Conservation (phyloP, 2,329 filamentous ascomycete species). For the Fusarium bactridioides region DNA sequence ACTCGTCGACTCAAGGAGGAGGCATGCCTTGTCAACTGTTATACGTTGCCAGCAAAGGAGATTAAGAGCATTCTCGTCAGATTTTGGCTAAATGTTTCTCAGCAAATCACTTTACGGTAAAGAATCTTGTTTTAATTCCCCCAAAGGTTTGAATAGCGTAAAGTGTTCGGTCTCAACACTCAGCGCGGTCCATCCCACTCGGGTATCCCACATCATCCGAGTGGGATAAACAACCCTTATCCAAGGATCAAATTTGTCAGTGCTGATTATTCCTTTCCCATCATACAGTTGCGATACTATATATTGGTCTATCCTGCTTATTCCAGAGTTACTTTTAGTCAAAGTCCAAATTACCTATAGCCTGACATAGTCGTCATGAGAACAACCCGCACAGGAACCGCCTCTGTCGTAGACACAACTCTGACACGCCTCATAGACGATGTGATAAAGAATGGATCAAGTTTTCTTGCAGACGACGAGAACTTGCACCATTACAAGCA, state of each 20-base stretch:
- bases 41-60: not conserved
- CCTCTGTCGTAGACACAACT: not conserved
- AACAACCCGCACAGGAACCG: not conserved
- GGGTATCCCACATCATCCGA: conserved; percentile 10
- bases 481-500: conserved; percentile 17
- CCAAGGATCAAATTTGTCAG: conserved; percentile 2
- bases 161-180: accelerated
- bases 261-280: not conserved
- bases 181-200: not conserved
- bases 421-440: conserved; percentile 20
- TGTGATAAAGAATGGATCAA: not conserved
- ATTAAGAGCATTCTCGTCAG: accelerated
- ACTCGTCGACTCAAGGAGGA: accelerated
- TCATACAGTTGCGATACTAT: accelerated
- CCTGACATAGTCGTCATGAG: not conserved
- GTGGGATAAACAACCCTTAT: conserved; percentile 6
- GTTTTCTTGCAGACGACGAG: not conserved
- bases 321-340: accelerated
- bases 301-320: accelerated
- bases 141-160: not conserved
- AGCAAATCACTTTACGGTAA: not conserved
- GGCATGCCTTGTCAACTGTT: not conserved
- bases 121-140: not conserved
- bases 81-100: accelerated
- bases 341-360: accelerated